phyloP scores from a whole-genome alignment of 2,329 filamentous ascomycete genomes.

The Colletotrichum falcatum region DNA sequence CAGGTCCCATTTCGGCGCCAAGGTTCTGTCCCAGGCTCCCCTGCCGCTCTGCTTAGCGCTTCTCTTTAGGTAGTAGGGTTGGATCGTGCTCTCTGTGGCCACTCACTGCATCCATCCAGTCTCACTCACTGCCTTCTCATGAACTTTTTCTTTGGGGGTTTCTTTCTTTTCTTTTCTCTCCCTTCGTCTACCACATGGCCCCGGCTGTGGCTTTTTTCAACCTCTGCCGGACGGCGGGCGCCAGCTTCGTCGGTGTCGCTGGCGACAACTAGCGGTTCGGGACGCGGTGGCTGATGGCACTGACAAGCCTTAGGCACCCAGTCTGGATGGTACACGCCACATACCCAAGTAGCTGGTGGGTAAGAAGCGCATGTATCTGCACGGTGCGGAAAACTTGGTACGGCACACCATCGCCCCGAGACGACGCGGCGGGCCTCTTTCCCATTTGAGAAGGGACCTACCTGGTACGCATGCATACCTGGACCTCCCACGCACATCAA shows the following conservation, averaged over 20 bases:
- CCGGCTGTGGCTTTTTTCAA: neutral
- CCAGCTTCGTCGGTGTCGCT: neutral
- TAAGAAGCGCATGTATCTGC: neutral
- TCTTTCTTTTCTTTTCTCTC: neutral
- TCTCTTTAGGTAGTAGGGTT: too few relatives aligned
- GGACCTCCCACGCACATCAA: neutral
- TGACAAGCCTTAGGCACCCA: neutral
- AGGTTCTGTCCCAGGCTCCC: conserved; percentile 9
- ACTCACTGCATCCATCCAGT: neutral
- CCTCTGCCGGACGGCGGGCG: neutral
- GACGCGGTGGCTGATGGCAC: neutral
- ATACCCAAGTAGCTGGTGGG: too few relatives aligned
- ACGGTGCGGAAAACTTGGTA: neutral
- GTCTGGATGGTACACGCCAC: too few relatives aligned
- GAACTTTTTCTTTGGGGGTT: too few relatives aligned
- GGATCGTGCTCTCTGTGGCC: neutral
- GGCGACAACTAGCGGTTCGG: neutral
- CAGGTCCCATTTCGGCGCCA: conserved; percentile 35
- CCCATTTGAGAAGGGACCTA: neutral
- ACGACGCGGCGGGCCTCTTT: neutral
- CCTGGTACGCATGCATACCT: too few relatives aligned
- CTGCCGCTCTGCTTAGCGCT: neutral
- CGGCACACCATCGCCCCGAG: neutral
- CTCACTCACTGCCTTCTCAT: too few relatives aligned
- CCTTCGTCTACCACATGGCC: neutral